Conservation (phyloP, 2,329 filamentous ascomycete genomes). For the Fusarium duplospermum region DNA sequence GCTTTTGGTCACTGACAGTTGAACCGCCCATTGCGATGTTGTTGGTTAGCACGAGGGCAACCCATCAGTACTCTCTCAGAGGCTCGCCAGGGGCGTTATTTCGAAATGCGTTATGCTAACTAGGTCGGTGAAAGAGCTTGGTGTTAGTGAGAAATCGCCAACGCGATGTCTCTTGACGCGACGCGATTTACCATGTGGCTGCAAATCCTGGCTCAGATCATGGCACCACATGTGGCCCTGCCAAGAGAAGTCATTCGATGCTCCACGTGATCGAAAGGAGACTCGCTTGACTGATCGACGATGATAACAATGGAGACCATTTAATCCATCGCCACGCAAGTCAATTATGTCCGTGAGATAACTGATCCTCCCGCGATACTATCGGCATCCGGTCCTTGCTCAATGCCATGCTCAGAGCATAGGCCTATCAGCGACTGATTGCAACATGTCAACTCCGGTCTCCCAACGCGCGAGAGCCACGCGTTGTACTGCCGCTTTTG, state of each 20-base stretch:
- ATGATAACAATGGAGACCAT: neutral
- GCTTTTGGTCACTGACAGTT: neutral
- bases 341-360: neutral
- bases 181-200: neutral
- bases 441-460: neutral
- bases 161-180: neutral
- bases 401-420: neutral
- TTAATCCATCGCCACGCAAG: neutral
- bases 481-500: neutral
- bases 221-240: neutral
- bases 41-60: neutral
- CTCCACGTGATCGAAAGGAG: neutral
- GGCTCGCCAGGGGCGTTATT: neutral
- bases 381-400: neutral
- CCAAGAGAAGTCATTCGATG: neutral
- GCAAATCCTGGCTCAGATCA: neutral
- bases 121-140: neutral
- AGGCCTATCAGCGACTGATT: neutral
- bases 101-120: neutral
- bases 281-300: neutral
- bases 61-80: neutral
- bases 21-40: neutral
- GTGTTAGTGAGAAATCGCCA: neutral
- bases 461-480: slow-evolving; percentile 3
- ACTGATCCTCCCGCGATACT: neutral